Evolutionary conservation across 2,329 filamentous ascomycete species (phyloP), one percentile per base, ranked within the genome.

Genomic region (Neofusicoccum kwambonambiense): DNA sequence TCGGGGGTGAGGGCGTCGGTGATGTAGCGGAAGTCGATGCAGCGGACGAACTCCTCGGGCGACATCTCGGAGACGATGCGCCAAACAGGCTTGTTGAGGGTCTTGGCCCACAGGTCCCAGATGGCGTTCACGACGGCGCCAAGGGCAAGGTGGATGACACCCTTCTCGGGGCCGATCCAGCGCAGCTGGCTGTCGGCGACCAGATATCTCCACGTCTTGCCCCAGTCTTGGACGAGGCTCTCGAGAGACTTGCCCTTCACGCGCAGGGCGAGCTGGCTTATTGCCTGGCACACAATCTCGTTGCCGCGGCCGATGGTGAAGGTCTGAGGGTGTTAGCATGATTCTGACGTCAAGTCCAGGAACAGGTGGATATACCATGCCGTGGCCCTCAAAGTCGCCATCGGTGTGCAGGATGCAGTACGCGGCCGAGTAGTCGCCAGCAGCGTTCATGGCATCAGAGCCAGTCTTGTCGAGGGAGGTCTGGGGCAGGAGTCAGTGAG

Each of bases 401-500:
- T 96, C 90, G 0, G 93, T 97, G 74, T 92, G 82, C 56, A 97
- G 82, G 72, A 97, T 94, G 77, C 92, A 96, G 83, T 97, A 97
- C n/a, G 93, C 93, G 12, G 93, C 85, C 1, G 92, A 96, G 80
- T 97, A 97, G 79, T 97, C 92, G 67, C 92, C 91, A 2, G 93
- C 92, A 3, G 91, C 90, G 75, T 97, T 97, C 93, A 97, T 97
- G 73, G 92, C 93, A 86, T 97, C 93, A 8, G 92, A 96, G 72
- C 93, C 93, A n/a, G 92, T 96, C 82, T 94, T 95, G 80, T 96
- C 92, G 67, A 97, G 87, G 45, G 93, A 97, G n/a, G 93, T 97
- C 77, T 86, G 66, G 11, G 51, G 39, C 27, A 9, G 41, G 51
- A 44, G 27, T 65, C 39, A 54, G 52, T 44, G 4, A 4, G 12